These are phyloP conservation scores for Hermanozyma aechmeae DNA, from an alignment of 805 yeast species.

Conservation along the genomic window DNA sequence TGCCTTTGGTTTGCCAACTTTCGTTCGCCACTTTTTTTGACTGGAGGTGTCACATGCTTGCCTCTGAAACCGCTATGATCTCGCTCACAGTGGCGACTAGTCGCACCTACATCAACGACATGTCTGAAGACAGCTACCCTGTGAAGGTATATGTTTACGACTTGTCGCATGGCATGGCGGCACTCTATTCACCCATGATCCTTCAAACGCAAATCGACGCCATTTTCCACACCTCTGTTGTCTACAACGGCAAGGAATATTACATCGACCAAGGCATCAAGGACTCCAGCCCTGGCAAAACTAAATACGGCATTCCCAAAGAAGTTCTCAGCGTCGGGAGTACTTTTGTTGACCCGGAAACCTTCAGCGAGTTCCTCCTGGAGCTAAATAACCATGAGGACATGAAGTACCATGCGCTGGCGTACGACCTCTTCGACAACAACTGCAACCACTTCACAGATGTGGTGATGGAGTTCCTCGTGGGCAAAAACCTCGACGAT, in stretches of 20 bases:
- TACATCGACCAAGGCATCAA: constrained; percentile 54
- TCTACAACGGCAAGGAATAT: constrained; percentile 43
- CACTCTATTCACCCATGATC: constrained; percentile 37
- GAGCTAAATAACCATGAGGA: constrained; percentile 34
- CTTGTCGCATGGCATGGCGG: constrained; percentile 53
- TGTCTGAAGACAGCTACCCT: constrained; percentile 16
- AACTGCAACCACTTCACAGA: constrained; percentile 65
- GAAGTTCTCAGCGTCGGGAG: constrained; percentile 45
- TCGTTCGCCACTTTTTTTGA: no score
- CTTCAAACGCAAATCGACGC: constrained; percentile 52
- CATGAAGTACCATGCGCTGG: constrained; percentile 34
- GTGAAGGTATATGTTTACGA: constrained; percentile 57
- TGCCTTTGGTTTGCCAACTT: no score
- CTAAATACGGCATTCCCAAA: constrained; percentile 52
- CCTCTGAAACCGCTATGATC: no score
- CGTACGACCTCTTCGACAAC: constrained; percentile 50
- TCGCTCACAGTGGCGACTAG: no score
- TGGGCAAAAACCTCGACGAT: constrained; percentile 45
- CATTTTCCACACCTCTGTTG: constrained; percentile 57
- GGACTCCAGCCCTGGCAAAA: constrained; percentile 34
- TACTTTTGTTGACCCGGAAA: constrained; percentile 42
- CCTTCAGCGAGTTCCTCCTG: constrained; percentile 42
- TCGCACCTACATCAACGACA: no score
- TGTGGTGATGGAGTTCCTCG: constrained; percentile 46
- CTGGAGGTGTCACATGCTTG: no score